Evolutionary conservation across 2,329 filamentous ascomycete species (phyloP).

Genomic region (Cadophora luteo-olivacea): DNA sequence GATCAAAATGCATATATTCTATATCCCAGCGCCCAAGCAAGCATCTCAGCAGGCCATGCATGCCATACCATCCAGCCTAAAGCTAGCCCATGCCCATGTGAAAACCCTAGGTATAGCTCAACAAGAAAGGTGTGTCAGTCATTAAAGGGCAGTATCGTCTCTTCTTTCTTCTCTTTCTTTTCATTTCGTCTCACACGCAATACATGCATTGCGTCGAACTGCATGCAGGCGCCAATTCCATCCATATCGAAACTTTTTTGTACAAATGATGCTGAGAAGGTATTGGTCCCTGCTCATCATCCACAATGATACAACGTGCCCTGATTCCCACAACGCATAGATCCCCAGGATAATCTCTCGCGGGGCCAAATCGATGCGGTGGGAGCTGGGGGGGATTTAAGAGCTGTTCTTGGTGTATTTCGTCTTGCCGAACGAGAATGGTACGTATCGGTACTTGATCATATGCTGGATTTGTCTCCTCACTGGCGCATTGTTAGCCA

Average conservation of each 20-base stretch:
- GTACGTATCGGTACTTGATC: constrained; percentile 99
- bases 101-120: constrained; percentile 26
- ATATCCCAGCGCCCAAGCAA: constrained; percentile 18
- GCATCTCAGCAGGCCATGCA: constrained; percentile 20
- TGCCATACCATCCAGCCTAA: constrained; percentile 15
- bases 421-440: constrained; percentile 90
- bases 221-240: constrained; percentile 7
- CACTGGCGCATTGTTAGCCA: constrained; percentile 63
- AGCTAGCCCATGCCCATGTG: constrained; percentile 25
- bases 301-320: constrained; percentile 4
- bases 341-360: background rate
- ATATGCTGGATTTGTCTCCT: constrained; percentile 99
- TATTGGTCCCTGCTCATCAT: constrained; percentile 10
- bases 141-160: constrained; percentile 37
- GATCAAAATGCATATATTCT: constrained; percentile 14
- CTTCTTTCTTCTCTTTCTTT: constrained; percentile 18
- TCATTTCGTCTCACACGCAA: constrained; percentile 4
- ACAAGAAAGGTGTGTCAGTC: constrained; percentile 21
- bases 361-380: background rate
- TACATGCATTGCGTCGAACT: background rate
- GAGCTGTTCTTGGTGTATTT: constrained; percentile 72
- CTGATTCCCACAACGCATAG: background rate
- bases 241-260: constrained; percentile 24
- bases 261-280: constrained; percentile 27
- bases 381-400: background rate